These are phyloP conservation scores for Backusella psychrophila DNA, from an alignment of 192 early-diverging fungal species.

Conservation along the genomic window DNA sequence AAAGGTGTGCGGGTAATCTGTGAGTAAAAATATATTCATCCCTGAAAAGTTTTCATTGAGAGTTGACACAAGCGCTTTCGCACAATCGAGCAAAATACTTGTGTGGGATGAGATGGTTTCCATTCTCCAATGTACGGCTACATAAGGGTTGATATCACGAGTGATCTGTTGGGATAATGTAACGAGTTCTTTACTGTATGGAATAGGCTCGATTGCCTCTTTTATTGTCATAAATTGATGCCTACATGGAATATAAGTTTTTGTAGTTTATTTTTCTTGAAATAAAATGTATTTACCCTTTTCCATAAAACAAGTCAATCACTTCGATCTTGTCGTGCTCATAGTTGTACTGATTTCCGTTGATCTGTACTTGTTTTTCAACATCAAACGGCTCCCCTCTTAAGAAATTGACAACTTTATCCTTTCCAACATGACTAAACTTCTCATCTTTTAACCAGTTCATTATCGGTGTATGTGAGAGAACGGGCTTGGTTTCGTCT, in stretches of 20 bases:
- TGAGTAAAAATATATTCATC: constrained; percentile 30
- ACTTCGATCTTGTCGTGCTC: constrained; percentile 25
- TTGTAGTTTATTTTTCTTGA: background rate
- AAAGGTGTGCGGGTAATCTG: constrained; percentile 38
- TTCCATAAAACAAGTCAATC: constrained; percentile 29
- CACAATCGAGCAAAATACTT: constrained; percentile 20
- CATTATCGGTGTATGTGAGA: background rate
- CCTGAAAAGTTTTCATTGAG: background rate
- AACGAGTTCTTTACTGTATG: constrained; percentile 22
- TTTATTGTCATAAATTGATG: constrained; percentile 22
- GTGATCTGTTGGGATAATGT: constrained; percentile 12
- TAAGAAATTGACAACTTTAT: background rate
- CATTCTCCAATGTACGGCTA: constrained; percentile 39
- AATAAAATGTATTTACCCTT: constrained; percentile 20
- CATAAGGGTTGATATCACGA: constrained; percentile 11
- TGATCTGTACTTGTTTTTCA: background rate
- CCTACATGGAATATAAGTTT: background rate
- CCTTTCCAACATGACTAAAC: background rate
- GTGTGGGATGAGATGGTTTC: constrained; percentile 9
- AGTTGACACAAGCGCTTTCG: constrained; percentile 16
- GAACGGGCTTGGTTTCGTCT: background rate
- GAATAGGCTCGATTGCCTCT: constrained; percentile 5
- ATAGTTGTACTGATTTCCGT: background rate
- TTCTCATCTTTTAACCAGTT: background rate
- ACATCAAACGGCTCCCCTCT: background rate